Conservation (phyloP, 805 yeast species). For the Metschnikowia koreensis region DNA sequence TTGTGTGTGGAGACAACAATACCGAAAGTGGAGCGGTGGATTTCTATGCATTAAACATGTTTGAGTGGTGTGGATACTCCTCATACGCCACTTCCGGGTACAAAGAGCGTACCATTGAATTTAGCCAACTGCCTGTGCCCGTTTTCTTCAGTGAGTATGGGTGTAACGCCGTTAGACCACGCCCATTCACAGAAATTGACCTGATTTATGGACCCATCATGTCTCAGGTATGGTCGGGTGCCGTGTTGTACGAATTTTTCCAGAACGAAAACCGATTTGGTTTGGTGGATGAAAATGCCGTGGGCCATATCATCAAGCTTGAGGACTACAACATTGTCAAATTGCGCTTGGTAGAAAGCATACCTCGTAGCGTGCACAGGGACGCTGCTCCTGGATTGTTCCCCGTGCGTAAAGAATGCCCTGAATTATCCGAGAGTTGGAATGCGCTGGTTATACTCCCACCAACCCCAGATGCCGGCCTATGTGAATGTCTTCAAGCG, state of each 20-base stretch:
- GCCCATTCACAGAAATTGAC: slow-evolving; percentile 41
- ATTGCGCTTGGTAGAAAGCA: slow-evolving; percentile 20
- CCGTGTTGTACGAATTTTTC: slow-evolving; percentile 37
- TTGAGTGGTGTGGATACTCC: slow-evolving; percentile 45
- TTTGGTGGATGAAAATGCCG: slow-evolving; percentile 26
- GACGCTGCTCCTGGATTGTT: neutral
- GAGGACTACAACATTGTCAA: slow-evolving; percentile 35
- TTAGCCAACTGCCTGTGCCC: slow-evolving; percentile 31
- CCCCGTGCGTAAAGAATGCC: slow-evolving; percentile 6
- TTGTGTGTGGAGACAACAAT: slow-evolving; percentile 23
- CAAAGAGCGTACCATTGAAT: slow-evolving; percentile 33
- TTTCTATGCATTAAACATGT: slow-evolving; percentile 38
- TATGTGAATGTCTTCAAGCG: slow-evolving; percentile 46
- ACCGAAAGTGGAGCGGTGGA: slow-evolving; percentile 21
- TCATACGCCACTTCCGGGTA: slow-evolving; percentile 37
- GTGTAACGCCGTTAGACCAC: slow-evolving; percentile 34
- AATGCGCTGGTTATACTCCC: slow-evolving; percentile 28
- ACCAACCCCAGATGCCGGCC: slow-evolving; percentile 38
- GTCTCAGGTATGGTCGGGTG: slow-evolving; percentile 41
- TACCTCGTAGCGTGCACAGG: slow-evolving; percentile 20
- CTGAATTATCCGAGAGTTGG: slow-evolving; percentile 11
- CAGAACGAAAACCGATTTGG: slow-evolving; percentile 37
- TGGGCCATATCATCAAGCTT: slow-evolving; percentile 26
- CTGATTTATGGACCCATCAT: slow-evolving; percentile 32
- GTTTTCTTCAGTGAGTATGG: slow-evolving; percentile 41